These are phyloP conservation scores for Pleurotus tuoliensis DNA, from an alignment of 768 basidiomycete species.

Conservation along the genomic window DNA sequence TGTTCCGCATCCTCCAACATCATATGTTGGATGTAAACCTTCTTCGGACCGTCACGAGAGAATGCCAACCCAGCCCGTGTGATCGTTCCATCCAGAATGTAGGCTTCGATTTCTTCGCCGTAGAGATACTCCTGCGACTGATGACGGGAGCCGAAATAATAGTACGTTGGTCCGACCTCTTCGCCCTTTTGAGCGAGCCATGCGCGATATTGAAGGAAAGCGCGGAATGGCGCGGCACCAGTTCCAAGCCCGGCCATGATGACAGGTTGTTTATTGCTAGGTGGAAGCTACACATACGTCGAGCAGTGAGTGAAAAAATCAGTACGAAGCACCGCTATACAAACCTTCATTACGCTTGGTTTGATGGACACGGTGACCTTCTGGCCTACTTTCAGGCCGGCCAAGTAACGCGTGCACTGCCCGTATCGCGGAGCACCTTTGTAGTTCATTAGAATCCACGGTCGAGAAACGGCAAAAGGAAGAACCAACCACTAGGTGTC, in stretches of 20 bases:
- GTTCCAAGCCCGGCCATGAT: slow-evolving; percentile 99
- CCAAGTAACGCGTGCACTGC: slow-evolving; percentile 95
- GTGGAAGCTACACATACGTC: slow-evolving; percentile 60
- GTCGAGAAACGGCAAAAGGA: not conserved
- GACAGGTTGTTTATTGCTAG: slow-evolving; percentile 79
- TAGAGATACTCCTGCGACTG: slow-evolving; percentile 96
- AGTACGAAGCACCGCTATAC: slow-evolving; percentile 11
- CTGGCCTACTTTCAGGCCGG: slow-evolving; percentile 76
- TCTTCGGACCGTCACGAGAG: slow-evolving; percentile 88
- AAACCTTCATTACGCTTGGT: slow-evolving; percentile 98
- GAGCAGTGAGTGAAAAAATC: too few species aligned
- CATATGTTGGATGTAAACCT: slow-evolving; percentile 98
- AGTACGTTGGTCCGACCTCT: slow-evolving; percentile 88
- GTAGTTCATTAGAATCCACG: slow-evolving; percentile 1
- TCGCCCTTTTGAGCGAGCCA: slow-evolving; percentile 72
- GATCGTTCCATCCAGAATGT: slow-evolving; percentile 79
- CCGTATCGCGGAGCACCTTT: slow-evolving; percentile 77
- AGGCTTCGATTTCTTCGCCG: slow-evolving; percentile 94
- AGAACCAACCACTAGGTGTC: slow-evolving; percentile 68
- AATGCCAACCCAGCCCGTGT: slow-evolving; percentile 92
- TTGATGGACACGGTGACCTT: slow-evolving; percentile 97
- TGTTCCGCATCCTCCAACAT: slow-evolving; percentile 87
- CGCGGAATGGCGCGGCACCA: slow-evolving; percentile 98
- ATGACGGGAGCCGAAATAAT: slow-evolving; percentile 98
- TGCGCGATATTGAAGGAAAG: slow-evolving; percentile 95